phyloP scores from a whole-genome alignment of 192 early-diverging fungal genomes.

The Coemansia sp. region DNA sequence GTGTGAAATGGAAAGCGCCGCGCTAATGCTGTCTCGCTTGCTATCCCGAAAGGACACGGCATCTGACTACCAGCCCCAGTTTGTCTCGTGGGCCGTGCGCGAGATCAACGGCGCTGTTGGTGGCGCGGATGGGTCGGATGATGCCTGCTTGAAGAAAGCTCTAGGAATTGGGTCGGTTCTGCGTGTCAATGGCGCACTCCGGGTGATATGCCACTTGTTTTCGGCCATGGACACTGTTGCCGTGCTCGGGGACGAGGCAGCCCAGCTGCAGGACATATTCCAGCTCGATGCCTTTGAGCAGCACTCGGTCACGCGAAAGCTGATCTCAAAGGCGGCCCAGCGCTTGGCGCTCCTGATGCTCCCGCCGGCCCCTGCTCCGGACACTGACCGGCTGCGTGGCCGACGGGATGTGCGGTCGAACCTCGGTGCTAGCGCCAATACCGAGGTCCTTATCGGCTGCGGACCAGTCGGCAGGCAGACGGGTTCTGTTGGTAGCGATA shows the following conservation, averaged over 20 bases:
- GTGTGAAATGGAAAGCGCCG: conserved; percentile 82
- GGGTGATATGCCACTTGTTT: conserved; percentile 39
- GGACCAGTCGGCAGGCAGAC: no score
- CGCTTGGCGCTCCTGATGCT: conserved; percentile 76
- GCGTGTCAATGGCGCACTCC: conserved; percentile 36
- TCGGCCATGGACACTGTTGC: conserved; percentile 27
- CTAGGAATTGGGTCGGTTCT: conserved; percentile 20
- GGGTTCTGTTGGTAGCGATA: conserved; percentile 1
- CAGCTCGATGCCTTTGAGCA: conserved; percentile 50
- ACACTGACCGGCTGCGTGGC: conserved; percentile 58
- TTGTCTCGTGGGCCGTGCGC: conserved; percentile 63
- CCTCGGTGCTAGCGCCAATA: not conserved
- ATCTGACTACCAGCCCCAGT: conserved; percentile 53
- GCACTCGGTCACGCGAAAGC: conserved; percentile 73
- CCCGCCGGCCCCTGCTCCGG: conserved; percentile 59
- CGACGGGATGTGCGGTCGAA: conserved; percentile 16
- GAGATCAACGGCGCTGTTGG: conserved; percentile 19
- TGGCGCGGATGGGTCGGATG: not conserved
- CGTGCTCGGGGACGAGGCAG: conserved; percentile 7
- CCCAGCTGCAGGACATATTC: conserved; percentile 27
- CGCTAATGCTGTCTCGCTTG: conserved; percentile 74
- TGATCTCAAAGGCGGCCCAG: conserved; percentile 76
- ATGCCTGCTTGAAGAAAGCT: no score
- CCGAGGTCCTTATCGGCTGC: no score
- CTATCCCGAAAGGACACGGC: conserved; percentile 76